Conservation (phyloP, 192 early-diverging fungal genomes). For the Glomus cerebriforme region DNA sequence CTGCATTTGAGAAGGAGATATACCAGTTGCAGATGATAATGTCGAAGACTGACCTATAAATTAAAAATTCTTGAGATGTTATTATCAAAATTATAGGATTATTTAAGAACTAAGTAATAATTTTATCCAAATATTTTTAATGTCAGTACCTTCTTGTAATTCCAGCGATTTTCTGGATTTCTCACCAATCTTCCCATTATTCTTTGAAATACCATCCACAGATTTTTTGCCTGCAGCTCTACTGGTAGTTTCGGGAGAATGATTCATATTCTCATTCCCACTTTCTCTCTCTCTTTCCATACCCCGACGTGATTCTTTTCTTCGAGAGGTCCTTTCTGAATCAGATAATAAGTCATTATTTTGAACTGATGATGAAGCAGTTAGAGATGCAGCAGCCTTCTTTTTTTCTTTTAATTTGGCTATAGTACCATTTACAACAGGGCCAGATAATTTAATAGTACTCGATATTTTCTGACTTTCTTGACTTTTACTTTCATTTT, state of each 20-base stretch:
- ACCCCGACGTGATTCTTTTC: constrained; percentile 7
- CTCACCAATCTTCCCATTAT: constrained; percentile 18
- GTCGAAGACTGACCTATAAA: neutral
- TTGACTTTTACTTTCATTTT: constrained; percentile 37
- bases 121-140: neutral
- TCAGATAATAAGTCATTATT: constrained; percentile 11
- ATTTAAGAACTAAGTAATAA: neutral
- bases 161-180: constrained; percentile 2
- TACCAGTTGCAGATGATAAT: neutral
- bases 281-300: constrained; percentile 37
- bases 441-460: constrained; percentile 40
- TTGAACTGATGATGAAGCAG: constrained; percentile 4
- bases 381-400: constrained; percentile 19
- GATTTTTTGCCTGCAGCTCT: constrained; percentile 11
- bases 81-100: neutral
- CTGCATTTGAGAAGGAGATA: constrained; percentile 14
- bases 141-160: neutral
- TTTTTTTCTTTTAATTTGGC: constrained; percentile 50
- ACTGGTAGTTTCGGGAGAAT: neutral
- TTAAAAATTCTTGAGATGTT: neutral
- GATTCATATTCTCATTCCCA: constrained; percentile 19
- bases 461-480: constrained; percentile 20
- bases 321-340: constrained; percentile 19
- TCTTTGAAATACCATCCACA: neutral
- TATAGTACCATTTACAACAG: constrained; percentile 47